These are phyloP conservation scores for Fomitopsis betulina DNA, from an alignment of 1,284 basidiomycete genomes.

Conservation along the genomic window DNA sequence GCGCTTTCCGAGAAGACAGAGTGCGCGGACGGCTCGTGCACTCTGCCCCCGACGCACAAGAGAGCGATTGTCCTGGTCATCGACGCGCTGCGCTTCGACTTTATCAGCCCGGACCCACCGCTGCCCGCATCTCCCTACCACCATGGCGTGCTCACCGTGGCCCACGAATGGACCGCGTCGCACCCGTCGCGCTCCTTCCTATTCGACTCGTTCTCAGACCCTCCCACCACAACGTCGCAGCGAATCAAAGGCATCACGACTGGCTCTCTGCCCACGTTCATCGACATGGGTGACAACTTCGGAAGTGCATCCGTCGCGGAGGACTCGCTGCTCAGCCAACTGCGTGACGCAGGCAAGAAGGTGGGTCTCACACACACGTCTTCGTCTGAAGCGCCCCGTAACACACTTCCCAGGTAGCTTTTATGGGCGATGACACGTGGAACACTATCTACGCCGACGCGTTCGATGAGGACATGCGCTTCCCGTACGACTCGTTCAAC, in stretches of 20 bases:
- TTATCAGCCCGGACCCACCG: slow-evolving; percentile 73
- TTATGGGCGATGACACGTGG: slow-evolving; percentile 99
- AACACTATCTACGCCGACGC: slow-evolving; percentile 79
- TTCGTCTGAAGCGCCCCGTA: slow-evolving; percentile 8
- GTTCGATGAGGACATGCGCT: slow-evolving; percentile 69
- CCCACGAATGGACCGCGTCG: slow-evolving; percentile 59
- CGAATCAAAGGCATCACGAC: slow-evolving; percentile 95
- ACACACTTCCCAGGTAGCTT: slow-evolving; percentile 46
- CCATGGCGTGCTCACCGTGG: slow-evolving; percentile 82
- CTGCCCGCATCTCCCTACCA: slow-evolving; percentile 63
- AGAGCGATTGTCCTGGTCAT: slow-evolving; percentile 86
- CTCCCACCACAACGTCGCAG: slow-evolving; percentile 94
- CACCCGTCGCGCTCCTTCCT: slow-evolving; percentile 76
- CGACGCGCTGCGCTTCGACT: slow-evolving; percentile 94
- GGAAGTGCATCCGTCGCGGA: slow-evolving; percentile 82
- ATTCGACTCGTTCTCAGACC: slow-evolving; percentile 88
- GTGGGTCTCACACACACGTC: slow-evolving; percentile 33
- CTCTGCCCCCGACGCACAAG: slow-evolving; percentile 62
- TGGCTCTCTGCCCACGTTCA: slow-evolving; percentile 93
- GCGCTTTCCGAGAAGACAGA: slow-evolving; percentile 61
- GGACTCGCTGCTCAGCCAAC: slow-evolving; percentile 76
- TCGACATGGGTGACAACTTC: slow-evolving; percentile 93
- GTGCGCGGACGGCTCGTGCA: slow-evolving; percentile 42
- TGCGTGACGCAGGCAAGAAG: slow-evolving; percentile 49
- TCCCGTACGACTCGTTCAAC: slow-evolving; percentile 95